Evolutionary conservation across 2,329 filamentous ascomycete genomes (phyloP).

Genomic region (Colletotrichum paranaense): DNA sequence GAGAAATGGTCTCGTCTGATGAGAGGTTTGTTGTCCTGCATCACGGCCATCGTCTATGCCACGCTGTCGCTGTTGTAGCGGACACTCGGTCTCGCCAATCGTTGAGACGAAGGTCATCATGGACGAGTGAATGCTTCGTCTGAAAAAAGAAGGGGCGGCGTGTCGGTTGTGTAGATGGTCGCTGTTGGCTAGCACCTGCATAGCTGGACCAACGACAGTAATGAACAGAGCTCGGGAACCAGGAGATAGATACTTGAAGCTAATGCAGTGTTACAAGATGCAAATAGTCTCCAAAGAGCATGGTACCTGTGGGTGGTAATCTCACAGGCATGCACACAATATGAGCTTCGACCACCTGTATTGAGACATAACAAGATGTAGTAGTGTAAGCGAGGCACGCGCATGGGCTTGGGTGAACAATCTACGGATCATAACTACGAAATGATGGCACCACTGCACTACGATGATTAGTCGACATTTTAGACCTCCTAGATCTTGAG

Average conservation of each 20-base stretch:
- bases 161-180: constrained; percentile 30
- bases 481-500: not conserved
- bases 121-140: constrained; percentile 6
- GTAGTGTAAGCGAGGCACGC: not conserved
- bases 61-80: not conserved
- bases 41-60: constrained; percentile 2
- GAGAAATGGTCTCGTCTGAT: constrained; percentile 13
- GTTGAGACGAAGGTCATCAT: not conserved
- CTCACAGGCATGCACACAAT: not conserved
- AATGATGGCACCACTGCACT: not conserved
- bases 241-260: constrained; percentile 3
- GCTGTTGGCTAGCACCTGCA: constrained; percentile 30
- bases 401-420: not conserved
- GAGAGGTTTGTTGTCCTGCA: constrained; percentile 19
- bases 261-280: constrained; percentile 2
- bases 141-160: not conserved
- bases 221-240: constrained; percentile 24
- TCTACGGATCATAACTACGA: not conserved
- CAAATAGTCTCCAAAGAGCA: not conserved
- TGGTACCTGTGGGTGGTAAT: not conserved
- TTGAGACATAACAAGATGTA: constrained; percentile 3
- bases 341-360: not conserved
- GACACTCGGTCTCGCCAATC: not conserved
- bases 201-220: constrained; percentile 28
- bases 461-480: not conserved